Evolutionary conservation across 1,284 basidiomycete species (phyloP).

Genomic region (Fomes fomentarius): DNA sequence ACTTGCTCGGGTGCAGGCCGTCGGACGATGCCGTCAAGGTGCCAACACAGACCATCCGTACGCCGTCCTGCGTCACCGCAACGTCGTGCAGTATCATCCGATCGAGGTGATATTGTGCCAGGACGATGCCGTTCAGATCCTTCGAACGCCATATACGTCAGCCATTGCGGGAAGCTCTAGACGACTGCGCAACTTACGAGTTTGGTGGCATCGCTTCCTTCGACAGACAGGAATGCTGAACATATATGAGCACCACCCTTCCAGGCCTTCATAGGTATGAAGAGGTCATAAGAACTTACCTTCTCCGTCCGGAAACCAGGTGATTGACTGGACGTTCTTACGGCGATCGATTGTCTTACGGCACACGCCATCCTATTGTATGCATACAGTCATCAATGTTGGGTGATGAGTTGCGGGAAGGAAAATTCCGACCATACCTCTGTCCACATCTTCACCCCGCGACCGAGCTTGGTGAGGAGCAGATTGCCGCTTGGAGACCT

Average conservation of each 20-base stretch:
- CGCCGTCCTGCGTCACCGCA: constrained; percentile 68
- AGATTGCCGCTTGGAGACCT: constrained; percentile 61
- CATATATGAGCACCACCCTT: not conserved
- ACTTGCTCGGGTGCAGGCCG: constrained; percentile 74
- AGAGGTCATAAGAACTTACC: constrained; percentile 42
- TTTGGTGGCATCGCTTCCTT: constrained; percentile 52
- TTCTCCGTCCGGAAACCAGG: constrained; percentile 72
- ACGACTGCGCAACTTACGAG: constrained; percentile 37
- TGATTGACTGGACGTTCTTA: constrained; percentile 63
- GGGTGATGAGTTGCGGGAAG: not conserved
- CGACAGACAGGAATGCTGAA: constrained; percentile 60
- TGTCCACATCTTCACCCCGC: constrained; percentile 79
- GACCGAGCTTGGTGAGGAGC: constrained; percentile 67
- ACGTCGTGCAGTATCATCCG: constrained; percentile 74
- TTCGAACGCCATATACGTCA: constrained; percentile 26
- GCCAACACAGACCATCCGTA: constrained; percentile 71
- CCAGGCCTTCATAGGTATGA: not conserved
- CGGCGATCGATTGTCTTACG: constrained; percentile 69
- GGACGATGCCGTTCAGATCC: constrained; percentile 55
- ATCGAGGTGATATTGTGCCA: constrained; percentile 65
- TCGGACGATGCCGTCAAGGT: constrained; percentile 62
- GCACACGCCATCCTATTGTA: constrained; percentile 73
- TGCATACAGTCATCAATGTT: not conserved
- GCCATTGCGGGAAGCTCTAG: not conserved
- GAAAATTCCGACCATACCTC: constrained; percentile 45